Base-by-base conservation (phyloP, 306 rosid species). In the Prinsepia uniflora region DNA sequence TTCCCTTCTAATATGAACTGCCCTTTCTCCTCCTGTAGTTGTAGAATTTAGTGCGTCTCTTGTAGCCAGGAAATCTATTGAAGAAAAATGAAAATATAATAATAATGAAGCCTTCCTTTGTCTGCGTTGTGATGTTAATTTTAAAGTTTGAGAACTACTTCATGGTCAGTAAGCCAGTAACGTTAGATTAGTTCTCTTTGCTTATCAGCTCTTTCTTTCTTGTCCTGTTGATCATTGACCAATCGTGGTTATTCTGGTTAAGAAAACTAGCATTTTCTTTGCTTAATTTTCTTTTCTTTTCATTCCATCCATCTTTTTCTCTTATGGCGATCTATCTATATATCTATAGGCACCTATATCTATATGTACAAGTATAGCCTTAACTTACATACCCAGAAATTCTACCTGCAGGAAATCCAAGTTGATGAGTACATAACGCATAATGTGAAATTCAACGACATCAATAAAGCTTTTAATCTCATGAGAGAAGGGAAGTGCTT, bases 361-460 rank as follows among this genome's bases (percentile, higher is more conserved):
- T n/a, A n/a, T n/a, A n/a, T 24, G 2, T 24, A 24, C 30, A 24
- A 24, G 30, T 24, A 24, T 0, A 24, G 36, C 2, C 36, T 30
- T 30, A 30, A 30, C 36, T 30, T 30, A 30, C 36, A 30, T 30
- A 30, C 42, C 39, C 69, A 56, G 65, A 20, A 65, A 24, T 24
- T 39, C 57, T 40, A 59, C 63, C 34, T 74, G 88, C 95, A 94
- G 98, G 89, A 89, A 87, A 90, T 94, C 78, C 72, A 87, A 72
- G 76, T 94, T 49, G 98, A 94, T 50, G 95, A 90, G 71, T 89
- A 87, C 81, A 84, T 90, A 76, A 79, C 97, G 22, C 98, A 94
- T 68, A 80, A 90, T 71, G 75, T 94, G 74, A 66, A 80, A 68
- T 90, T 94, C 78, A 86, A 79, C 57, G 93, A 89, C 43, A 83